Evolutionary conservation across 768 basidiomycete species (phyloP).

Genomic region (Leccinum uliginosum): DNA sequence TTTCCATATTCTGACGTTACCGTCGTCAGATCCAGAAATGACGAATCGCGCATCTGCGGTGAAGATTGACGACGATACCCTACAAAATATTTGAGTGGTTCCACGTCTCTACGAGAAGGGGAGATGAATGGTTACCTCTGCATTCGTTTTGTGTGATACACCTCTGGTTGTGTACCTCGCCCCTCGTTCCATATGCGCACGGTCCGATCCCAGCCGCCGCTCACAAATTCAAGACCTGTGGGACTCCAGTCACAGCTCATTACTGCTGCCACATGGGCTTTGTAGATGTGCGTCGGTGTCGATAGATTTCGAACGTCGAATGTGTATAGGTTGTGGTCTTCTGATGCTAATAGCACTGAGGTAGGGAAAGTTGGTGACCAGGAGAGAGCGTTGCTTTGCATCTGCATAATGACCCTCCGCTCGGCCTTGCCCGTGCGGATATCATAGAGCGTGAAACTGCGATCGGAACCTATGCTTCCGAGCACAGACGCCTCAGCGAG

Average conservation of each 20-base stretch:
- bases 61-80: conserved; percentile 85
- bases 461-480: conserved; percentile 92
- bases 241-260: conserved; percentile 98
- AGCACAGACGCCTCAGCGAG: conserved; percentile 90
- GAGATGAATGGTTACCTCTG: conserved; percentile 64
- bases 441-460: conserved; percentile 95
- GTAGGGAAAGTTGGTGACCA: conserved; percentile 99
- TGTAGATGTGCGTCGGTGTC: conserved; percentile 88
- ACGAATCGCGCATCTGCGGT: conserved; percentile 91
- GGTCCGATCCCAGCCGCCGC: conserved; percentile 95
- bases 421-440: conserved; percentile 97
- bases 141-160: conserved; percentile 99
- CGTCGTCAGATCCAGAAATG: conserved; percentile 88
- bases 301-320: conserved; percentile 89
- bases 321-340: conserved; percentile 97
- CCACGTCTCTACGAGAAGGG: neutral
- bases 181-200: conserved; percentile 91
- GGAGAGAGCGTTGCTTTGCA: conserved; percentile 83
- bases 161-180: conserved; percentile 74
- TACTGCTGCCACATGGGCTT: conserved; percentile 94
- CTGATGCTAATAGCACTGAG: conserved; percentile 87
- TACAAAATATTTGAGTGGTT: conserved; percentile 23
- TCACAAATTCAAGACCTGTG: conserved; percentile 92
- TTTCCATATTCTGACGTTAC: conserved; percentile 95
- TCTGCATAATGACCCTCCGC: conserved; percentile 87